phyloP scores from a whole-genome alignment of 2,329 filamentous ascomycete genomes.

The Pseudogymnoascus sp. region DNA sequence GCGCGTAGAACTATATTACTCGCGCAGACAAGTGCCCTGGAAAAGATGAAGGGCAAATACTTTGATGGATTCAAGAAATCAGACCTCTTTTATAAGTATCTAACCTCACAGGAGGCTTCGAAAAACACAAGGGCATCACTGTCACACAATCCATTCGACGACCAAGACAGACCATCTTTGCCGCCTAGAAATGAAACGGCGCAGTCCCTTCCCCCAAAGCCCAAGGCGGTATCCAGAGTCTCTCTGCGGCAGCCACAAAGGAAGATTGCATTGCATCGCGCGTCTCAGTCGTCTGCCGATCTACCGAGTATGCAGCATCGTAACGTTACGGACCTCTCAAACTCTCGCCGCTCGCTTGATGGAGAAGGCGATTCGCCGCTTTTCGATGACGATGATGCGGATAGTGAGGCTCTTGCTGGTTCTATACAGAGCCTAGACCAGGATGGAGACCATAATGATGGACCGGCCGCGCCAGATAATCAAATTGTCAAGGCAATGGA shows the following conservation, averaged over 20 bases:
- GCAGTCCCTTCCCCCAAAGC: conserved; percentile 32
- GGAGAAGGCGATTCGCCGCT: conserved; percentile 48
- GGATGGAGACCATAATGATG: conserved; percentile 48
- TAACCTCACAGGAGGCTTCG: conserved; percentile 74
- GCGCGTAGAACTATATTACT: conserved; percentile 74
- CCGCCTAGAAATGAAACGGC: conserved; percentile 19
- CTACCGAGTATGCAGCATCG: conserved; percentile 32
- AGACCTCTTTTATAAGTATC: conserved; percentile 91
- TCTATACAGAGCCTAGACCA: conserved; percentile 76
- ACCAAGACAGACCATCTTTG: conserved; percentile 13
- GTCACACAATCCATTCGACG: conserved; percentile 8
- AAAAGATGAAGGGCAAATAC: conserved; percentile 72
- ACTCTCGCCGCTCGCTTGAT: conserved; percentile 61
- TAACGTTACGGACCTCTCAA: conserved; percentile 23
- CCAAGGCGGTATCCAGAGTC: conserved; percentile 37
- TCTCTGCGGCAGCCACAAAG: conserved; percentile 37
- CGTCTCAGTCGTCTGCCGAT: conserved; percentile 53
- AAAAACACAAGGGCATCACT: conserved; percentile 17
- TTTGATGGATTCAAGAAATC: conserved; percentile 85
- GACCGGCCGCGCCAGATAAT: conserved; percentile 54
- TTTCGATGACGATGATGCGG: conserved; percentile 68
- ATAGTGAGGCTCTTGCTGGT: conserved; percentile 58
- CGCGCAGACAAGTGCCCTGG: conserved; percentile 73
- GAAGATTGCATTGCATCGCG: conserved; percentile 46
- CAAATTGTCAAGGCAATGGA: conserved; percentile 89